Evolutionary conservation across 2,329 filamentous ascomycete species (phyloP).

Genomic region (Sphaerulina populicola): DNA sequence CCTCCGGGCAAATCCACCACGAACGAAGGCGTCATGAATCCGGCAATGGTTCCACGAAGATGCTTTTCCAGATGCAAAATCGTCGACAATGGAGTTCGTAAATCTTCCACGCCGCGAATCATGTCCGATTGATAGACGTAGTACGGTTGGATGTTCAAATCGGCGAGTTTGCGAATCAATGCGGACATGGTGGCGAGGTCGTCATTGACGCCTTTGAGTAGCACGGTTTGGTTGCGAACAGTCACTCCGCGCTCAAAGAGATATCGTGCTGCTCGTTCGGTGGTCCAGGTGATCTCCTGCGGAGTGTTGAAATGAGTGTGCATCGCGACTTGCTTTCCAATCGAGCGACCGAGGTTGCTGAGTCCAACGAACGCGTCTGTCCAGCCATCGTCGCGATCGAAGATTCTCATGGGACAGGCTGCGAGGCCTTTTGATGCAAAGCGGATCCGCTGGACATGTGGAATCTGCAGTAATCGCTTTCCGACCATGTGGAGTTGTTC

Average conservation of each 20-base stretch:
- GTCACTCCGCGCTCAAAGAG: conserved; percentile 47
- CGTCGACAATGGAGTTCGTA: conserved; percentile 53
- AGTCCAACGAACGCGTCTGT: conserved; percentile 46
- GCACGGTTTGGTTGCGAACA: conserved; percentile 54
- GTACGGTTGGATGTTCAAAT: conserved; percentile 53
- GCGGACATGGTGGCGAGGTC: conserved; percentile 45
- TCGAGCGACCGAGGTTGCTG: conserved; percentile 42
- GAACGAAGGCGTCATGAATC: conserved; percentile 56
- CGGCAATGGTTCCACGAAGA: conserved; percentile 53
- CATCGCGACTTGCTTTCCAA: conserved; percentile 53
- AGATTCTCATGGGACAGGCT: conserved; percentile 49
- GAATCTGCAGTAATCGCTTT: conserved; percentile 48
- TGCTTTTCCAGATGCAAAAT: conserved; percentile 52
- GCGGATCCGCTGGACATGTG: conserved; percentile 52
- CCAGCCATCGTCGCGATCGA: conserved; percentile 49
- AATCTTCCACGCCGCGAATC: conserved; percentile 53
- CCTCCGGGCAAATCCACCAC: conserved; percentile 57
- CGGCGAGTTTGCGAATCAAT: conserved; percentile 48
- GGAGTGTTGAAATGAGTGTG: conserved; percentile 61
- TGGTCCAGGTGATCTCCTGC: conserved; percentile 55
- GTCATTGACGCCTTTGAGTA: conserved; percentile 54
- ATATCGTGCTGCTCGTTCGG: conserved; percentile 44
- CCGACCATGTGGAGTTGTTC: conserved; percentile 49
- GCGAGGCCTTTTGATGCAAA: conserved; percentile 56
- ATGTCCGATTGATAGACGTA: conserved; percentile 61